Base-by-base conservation (phyloP, 1,139 yeast genomes). In the Taphrina wiesneri region DNA sequence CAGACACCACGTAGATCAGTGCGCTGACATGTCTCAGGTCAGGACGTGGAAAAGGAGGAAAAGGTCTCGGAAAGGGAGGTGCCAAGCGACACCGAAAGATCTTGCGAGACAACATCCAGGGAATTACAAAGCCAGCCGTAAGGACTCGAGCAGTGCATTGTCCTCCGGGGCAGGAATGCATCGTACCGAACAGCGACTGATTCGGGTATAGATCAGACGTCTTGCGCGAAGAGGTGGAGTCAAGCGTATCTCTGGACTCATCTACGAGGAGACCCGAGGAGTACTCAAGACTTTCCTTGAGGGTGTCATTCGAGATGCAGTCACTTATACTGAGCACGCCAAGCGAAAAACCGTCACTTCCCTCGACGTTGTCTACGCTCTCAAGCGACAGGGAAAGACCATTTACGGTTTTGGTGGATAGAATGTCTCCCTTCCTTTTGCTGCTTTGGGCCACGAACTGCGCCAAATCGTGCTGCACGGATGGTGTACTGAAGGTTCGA, bases 151-250 rank as follows among this genome's bases (percentile, higher is more conserved):
- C n/a, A n/a, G n/a, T n/a, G n/a, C n/a, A 11, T 34, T 34, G 13
- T 34, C 39, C 15, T 34, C 39, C 39, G 15, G 9, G 39, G 15
- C 39, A n/a, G n/a, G n/a, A n/a, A n/a, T n/a, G n/a, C n/a, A n/a
- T n/a, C n/a, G n/a, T 1, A 0, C 23, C 11, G 36, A 32, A 11
- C 15, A n/a, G 17, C 43, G 17, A 11, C 2, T 15, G 41, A 36
- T 36, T 36, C n/a, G n/a, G n/a, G 15, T 21, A 23, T 23, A 52
- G 56, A 92, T 92, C 79, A 91, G 99, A 85, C 92, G 99, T 89
- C 88, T 92, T 78, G 99, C 99, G 70, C 92, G 99, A 88, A 91
- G 99, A 90, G 99, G 99, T 85, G 99, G 99, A 90, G 99, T 93
- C 78, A 92, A 73, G 74, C 75, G 75, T 88, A 93, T 93, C 77